Evolutionary conservation across 805 yeast species (phyloP), one percentile per base, ranked within the genome.

Genomic region (Pichia californica): DNA sequence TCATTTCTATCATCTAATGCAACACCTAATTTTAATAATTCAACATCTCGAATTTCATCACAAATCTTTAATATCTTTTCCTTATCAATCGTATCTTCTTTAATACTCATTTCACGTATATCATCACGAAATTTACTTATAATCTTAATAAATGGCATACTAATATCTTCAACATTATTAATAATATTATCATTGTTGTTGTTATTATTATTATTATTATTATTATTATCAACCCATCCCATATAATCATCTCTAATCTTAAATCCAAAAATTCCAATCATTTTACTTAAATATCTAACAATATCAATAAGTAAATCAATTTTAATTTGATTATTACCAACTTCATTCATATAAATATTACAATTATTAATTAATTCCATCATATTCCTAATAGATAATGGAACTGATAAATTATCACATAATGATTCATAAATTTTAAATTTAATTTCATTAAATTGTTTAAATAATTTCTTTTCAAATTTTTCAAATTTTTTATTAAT

Each of bases 401-500:
- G 93, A 1, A 93, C 83, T 3, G 89, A 66, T 50, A 93, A 70
- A 59, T 88, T 93, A 60, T 93, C 99, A 65, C 95, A 82, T 67
- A 93, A 85, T 1, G 95, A 84, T 18, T 63, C 70, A 59, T 88
- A 85, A 2, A 85, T 86, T 16, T 70, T 76, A 6, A 58, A 61
- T 58, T 85, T 81, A 13, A 86, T 67, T 23, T 72, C 74, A 1
- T 62, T 61, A 31, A 77, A 62, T 11, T 55, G 53, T 3, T 27
- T 16, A 28, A 89, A 68, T 36, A 61, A 42, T 20, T 67, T 64
- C 52, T 73, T 77, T 62, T 88, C 96, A 5, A 54, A 52, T 2
- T 47, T 41, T 1, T 77, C 69, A 25, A 79, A 62, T 55, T 83
- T 84, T 63, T 85, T 87, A 10, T 85, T 73, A 8, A 83, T 67